Base-by-base conservation (phyloP, 192 early-diverging fungal species). In the Cetraspora pellucida region DNA sequence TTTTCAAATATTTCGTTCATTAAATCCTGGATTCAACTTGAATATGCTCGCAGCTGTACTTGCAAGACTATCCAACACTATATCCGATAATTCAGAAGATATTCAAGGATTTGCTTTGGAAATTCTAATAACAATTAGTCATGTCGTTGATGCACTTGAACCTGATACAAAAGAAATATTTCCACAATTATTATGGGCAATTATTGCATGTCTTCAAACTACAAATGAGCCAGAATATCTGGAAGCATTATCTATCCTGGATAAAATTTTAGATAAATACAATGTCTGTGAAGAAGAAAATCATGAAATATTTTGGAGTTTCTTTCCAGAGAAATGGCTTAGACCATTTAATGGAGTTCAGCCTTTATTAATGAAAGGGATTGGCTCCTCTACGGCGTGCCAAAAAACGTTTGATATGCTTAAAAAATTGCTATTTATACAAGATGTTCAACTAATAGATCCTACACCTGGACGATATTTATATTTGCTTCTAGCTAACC, bases 131-230 rank as follows among this genome's bases (percentile, higher is more conserved):
- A 92, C 94, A 0, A 67, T 96, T 10, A 85, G 87, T 43, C 77
- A 87, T 17, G 89, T 95, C 10, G 81, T 93, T 10, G 82, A 87
- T 44, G 75, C 79, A 0, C 84, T 96, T 52, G 85, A 85, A 49
- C 45, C 66, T 9, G 78, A 82, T 21, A 78, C 88, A 16, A 84
- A 93, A 58, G 78, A 89, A 25, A 83, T 87, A 44, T 92, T 92
- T 63, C 93, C 94, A 19, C 92, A 94, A 68, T 79, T 96, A 17
- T 93, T 95, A 79, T 96, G 95, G 95, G 88, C 90, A 0, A 85
- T 83, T 0, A 87, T 95, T 31, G 92, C 94, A 5, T 89, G 89
- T 52, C 69, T 95, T 23, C 85, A 90, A 54, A 91, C 88, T 5
- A 88, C 90, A 1, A 87, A 93, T 77, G 93, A 95, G 52, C 90